Conservation (phyloP, 2,329 filamentous ascomycete genomes). For the Trichoderma breve region DNA sequence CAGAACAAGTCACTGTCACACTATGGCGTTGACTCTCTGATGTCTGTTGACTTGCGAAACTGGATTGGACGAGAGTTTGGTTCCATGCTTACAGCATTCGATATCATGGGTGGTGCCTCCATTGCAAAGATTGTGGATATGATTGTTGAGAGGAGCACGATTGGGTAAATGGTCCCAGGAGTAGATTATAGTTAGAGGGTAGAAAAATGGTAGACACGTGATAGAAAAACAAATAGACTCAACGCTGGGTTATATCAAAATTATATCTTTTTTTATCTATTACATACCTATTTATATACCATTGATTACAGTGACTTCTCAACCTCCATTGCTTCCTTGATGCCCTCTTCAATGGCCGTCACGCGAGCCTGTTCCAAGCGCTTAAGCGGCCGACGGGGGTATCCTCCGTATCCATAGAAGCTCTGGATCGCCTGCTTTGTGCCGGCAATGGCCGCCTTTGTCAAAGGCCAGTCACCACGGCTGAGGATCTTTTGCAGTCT, state of each 20-base stretch:
- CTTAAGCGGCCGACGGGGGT: conserved; percentile 70
- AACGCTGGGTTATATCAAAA: neutral
- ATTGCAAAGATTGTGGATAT: neutral
- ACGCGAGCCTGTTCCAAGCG: conserved; percentile 58
- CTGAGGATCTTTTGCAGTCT: conserved; percentile 74
- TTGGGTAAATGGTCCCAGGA: no score
- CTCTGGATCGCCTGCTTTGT: conserved; percentile 80
- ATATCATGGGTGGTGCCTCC: conserved; percentile 32
- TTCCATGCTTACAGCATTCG: conserved; percentile 37
- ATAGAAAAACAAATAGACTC: neutral
- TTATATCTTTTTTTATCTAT: neutral
- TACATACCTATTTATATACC: neutral
- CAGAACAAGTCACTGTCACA: conserved; percentile 23
- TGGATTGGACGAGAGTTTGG: conserved; percentile 39
- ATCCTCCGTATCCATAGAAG: conserved; percentile 79
- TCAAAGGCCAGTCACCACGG: conserved; percentile 78
- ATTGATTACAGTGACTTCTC: conserved; percentile 50
- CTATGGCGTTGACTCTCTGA: conserved; percentile 34
- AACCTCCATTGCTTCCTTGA: conserved; percentile 63
- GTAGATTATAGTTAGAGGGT: no score
- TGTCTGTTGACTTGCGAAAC: conserved; percentile 44
- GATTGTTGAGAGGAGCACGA: neutral
- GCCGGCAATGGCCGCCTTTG: conserved; percentile 79
- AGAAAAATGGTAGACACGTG: no score
- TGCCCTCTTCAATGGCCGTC: conserved; percentile 52